Base-by-base conservation (phyloP, 768 basidiomycete species). In the Fomitopsis pulvina region DNA sequence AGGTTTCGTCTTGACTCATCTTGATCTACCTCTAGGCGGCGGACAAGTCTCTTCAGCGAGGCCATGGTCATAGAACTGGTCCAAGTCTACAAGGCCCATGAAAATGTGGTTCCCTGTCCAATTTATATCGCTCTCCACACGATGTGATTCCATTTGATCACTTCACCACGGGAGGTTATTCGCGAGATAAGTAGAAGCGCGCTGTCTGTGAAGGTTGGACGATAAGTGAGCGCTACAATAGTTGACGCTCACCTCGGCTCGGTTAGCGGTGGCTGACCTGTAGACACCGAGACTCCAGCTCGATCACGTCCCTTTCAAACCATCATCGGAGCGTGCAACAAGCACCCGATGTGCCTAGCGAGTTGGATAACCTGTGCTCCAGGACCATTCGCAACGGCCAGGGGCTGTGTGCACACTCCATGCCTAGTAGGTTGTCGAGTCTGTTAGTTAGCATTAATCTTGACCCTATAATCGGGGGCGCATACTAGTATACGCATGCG, bases 1-100 rank as follows among this genome's bases (percentile, higher is more conserved):
- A 82, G 60, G 37, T 73, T 76, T 16, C 34, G 14, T 6, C 34
- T 14, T 4, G 45, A 46, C n/a, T 29, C 43, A 45, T 45, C 6
- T 57, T 77, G 78, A 47, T 71, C 63, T 44, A 83, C 74, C 63
- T 85, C 81, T 8, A 82, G 58, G 54, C 54, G 55, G 51, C 55
- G 60, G 24, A 59, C 42, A 62, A 25, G 16, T 52, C 57, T 12
- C 14, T 37, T 37, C 34, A 37, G 14, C 5, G 34, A 6, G 5
- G 4, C 34, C 66, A 67, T 67, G 43, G 16, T 38, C 39, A 21
- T 21, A 11, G 43, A 14, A 2, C 41, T 9, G 16, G 25, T 5
- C 12, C 24, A 25, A 37, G 34, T 37, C 34, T 37, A 37, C 34
- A 18, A 37, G 34, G 14, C 34, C 34, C 34, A 37, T 37, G 34